These are phyloP conservation scores for Gloeophyllum trabeum DNA, from an alignment of 768 basidiomycete species.

Conservation along the genomic window DNA sequence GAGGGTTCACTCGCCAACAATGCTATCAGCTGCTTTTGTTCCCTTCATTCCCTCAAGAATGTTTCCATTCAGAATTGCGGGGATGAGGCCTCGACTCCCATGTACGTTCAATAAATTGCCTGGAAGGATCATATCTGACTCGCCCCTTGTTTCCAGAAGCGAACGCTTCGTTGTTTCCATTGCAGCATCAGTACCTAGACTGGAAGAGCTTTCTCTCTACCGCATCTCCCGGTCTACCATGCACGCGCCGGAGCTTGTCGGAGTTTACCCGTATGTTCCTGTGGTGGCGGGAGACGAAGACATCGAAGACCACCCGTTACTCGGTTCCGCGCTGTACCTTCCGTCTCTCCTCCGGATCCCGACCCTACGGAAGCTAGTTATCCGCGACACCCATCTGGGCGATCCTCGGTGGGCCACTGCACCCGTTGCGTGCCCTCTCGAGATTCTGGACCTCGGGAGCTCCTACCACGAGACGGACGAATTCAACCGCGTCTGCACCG, in stretches of 20 bases:
- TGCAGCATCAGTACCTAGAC: constrained; percentile 43
- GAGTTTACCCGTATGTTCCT: constrained; percentile 45
- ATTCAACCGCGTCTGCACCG: constrained; percentile 41
- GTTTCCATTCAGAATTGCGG: constrained; percentile 37
- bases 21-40: constrained; percentile 36
- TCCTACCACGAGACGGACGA: constrained; percentile 42
- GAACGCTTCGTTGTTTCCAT: constrained; percentile 63
- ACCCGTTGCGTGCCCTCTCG: constrained; percentile 37
- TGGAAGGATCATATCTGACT: constrained; percentile 11
- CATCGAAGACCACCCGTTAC: constrained; percentile 40
- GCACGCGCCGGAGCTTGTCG: constrained; percentile 50
- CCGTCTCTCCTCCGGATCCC: constrained; percentile 58
- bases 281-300: constrained; percentile 49
- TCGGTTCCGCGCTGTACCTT: constrained; percentile 47
- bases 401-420: constrained; percentile 44
- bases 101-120: constrained; percentile 20
- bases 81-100: constrained; percentile 21
- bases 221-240: constrained; percentile 55
- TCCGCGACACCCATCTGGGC: constrained; percentile 65
- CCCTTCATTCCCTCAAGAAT: constrained; percentile 28
- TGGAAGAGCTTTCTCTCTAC: constrained; percentile 46
- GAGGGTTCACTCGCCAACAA: constrained; percentile 36
- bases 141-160: constrained; percentile 28
- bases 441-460: constrained; percentile 43
- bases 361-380: constrained; percentile 45